Evolutionary conservation across 805 yeast species (phyloP), one percentile per base, ranked within the genome.

Genomic region (Starmerella vitae): DNA sequence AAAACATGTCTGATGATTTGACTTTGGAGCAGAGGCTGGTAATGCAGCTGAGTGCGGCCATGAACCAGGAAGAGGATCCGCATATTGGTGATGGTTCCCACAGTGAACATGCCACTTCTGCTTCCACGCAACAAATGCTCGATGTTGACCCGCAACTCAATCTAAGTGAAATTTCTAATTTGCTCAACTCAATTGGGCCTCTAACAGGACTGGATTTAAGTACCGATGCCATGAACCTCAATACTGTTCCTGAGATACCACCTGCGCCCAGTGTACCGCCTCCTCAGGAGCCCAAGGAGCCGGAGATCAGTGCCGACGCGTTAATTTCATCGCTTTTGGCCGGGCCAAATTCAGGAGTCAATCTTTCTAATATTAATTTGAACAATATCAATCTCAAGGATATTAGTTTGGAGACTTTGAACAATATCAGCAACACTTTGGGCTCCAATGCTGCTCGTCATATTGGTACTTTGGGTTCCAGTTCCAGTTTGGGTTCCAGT

Each of bases 21-120:
- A 38, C 38, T 18, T 37, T 47, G 21, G 51, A 47, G 39, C 51
- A 47, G 44, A 39, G 49, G 25, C 47, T 47, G 18, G 51, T 40
- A 10, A 26, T 35, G 43, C 50, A 46, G 41, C 43, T 47, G n/a
- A 37, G 47, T 13, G 47, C 44, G 17, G 49, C 51, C 6, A 38
- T 47, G 36, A 24, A 32, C 27, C 51, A 46, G 15, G 50, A 47
- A 5, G 47, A 46, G 22, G 19, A 27, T 24, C 13, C 36, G n/a
- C 19, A 33, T 8, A n/a, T n/a, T 7, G 15, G 13, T 20, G 21
- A 33, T 9, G n/a, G n/a, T n/a, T n/a, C n/a, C n/a, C n/a, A n/a
- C n/a, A n/a, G n/a, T n/a, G n/a, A n/a, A n/a, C n/a, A n/a, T 9
- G 27, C 27, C 27, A 13, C 27, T 9, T 13, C 13, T 24, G 27